A percentile compares a stretch with the other conserved stretches of the same genome.
These are phyloP conservation scores for Jackrogersella minutella DNA, from an alignment of 495 filamentous ascomycete species.

Conservation along the genomic window DNA sequence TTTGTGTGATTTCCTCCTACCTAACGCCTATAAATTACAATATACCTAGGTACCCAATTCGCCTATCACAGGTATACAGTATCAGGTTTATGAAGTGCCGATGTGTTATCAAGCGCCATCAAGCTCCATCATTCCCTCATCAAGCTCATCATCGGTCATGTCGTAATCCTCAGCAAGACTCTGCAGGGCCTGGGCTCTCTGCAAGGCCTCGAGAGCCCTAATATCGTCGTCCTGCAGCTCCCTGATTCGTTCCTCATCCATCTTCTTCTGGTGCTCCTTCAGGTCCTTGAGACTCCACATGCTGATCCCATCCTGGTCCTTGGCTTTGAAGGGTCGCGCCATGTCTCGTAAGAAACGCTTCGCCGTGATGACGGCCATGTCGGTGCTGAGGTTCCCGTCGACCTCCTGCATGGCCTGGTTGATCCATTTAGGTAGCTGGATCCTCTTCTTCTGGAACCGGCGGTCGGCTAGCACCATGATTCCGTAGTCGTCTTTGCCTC, in stretches of 20 bases:
- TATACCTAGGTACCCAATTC: constrained; percentile 2
- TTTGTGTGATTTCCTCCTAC: neutral
- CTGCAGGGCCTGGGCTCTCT: constrained; percentile 29
- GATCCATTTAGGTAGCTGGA: constrained; percentile 97
- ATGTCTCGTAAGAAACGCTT: constrained; percentile 90
- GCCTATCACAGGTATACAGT: neutral
- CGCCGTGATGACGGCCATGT: constrained; percentile 90
- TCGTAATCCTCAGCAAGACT: constrained; percentile 61
- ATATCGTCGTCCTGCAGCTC: constrained; percentile 48
- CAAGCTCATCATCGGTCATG: constrained; percentile 65
- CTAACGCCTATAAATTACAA: neutral
- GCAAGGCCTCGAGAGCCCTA: constrained; percentile 26
- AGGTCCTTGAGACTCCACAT: constrained; percentile 88
- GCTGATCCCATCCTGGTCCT: constrained; percentile 88
- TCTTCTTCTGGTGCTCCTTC: constrained; percentile 76
- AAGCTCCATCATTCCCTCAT: constrained; percentile 72
- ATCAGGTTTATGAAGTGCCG: neutral
- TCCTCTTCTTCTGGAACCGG: constrained; percentile 87
- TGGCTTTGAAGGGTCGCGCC: constrained; percentile 85
- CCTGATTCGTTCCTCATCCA: constrained; percentile 66
- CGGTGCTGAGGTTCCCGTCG: constrained; percentile 88
- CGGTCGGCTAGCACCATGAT: constrained; percentile 97
- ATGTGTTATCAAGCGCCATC: constrained; percentile 38
- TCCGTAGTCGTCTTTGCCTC: constrained; percentile 98
- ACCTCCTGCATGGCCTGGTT: constrained; percentile 83